Evolutionary conservation across 176 grass and related monocot genomes (phyloP).

Genomic region (Raddia guianensis): DNA sequence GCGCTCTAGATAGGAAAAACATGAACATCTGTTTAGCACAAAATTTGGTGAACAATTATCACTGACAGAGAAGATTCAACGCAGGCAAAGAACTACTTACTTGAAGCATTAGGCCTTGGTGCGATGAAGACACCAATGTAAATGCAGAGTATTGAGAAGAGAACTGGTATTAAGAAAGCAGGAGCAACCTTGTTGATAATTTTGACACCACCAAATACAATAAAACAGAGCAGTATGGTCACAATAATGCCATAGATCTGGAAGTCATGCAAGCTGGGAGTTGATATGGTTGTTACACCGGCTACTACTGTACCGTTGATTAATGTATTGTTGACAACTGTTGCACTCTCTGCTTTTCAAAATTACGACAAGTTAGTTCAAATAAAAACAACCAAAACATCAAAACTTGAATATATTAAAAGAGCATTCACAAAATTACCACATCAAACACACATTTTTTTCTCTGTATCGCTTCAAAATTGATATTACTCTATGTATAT

Average conservation of each 20-base stretch:
- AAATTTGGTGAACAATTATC: background rate
- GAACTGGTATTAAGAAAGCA: slow-evolving; percentile 82
- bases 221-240: slow-evolving; percentile 87
- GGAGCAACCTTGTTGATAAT: slow-evolving; percentile 96
- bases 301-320: slow-evolving; percentile 45
- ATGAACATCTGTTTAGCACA: background rate
- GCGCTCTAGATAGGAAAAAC: slow-evolving; percentile 45
- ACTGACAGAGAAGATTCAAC: background rate
- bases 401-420: background rate
- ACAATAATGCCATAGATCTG: slow-evolving; percentile 87
- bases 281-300: slow-evolving; percentile 65
- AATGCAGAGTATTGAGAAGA: slow-evolving; percentile 92
- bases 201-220: slow-evolving; percentile 97
- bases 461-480: background rate
- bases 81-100: slow-evolving; percentile 51
- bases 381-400: background rate
- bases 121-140: slow-evolving; percentile 75
- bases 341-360: slow-evolving; percentile 71
- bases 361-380: slow-evolving; percentile 27
- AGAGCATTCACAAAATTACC: background rate
- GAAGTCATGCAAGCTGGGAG: slow-evolving; percentile 86
- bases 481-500: background rate
- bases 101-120: slow-evolving; percentile 57
- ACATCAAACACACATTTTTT: background rate
- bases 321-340: slow-evolving; percentile 63